Evolutionary conservation across 768 basidiomycete species (phyloP).

Genomic region (Hypholoma fasciculare): DNA sequence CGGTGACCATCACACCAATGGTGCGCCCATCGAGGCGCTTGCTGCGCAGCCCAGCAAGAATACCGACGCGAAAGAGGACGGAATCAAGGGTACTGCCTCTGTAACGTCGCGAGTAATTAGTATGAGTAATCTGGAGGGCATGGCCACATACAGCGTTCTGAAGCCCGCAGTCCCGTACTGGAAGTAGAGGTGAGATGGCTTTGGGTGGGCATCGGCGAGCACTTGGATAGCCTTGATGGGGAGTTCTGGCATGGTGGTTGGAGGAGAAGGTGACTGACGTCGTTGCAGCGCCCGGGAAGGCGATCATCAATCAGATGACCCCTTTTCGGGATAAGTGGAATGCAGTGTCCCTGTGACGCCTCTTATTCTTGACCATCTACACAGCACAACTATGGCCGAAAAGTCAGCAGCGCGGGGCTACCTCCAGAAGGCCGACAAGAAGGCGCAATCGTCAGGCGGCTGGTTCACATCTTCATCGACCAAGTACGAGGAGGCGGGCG

Average conservation of each 20-base stretch:
- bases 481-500: conserved; percentile 95
- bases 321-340: conserved; percentile 1
- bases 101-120: conserved; percentile 7
- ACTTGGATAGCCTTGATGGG: conserved; percentile 44
- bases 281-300: not conserved
- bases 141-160: conserved; percentile 72
- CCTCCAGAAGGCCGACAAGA: conserved; percentile 91
- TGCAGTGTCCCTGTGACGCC: conserved; percentile 18
- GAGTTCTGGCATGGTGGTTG: conserved; percentile 25
- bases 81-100: conserved; percentile 78
- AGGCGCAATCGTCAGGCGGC: conserved; percentile 75
- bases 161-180: conserved; percentile 96
- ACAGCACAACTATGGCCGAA: conserved; percentile 50
- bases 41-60: conserved; percentile 88
- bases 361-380: conserved; percentile 9
- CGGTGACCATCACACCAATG: conserved; percentile 98
- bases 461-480: conserved; percentile 87
- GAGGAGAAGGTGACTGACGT: conserved; percentile 12
- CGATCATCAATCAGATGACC: conserved; percentile 16
- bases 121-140: conserved; percentile 8
- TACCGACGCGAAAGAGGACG: conserved; percentile 91
- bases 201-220: conserved; percentile 64
- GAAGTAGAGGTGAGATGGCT: conserved; percentile 68
- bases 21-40: conserved; percentile 88
- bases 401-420: conserved; percentile 78